These are phyloP conservation scores for Coffea eugenioides DNA, from an alignment of 257 asterid genomes.

Conservation along the genomic window DNA sequence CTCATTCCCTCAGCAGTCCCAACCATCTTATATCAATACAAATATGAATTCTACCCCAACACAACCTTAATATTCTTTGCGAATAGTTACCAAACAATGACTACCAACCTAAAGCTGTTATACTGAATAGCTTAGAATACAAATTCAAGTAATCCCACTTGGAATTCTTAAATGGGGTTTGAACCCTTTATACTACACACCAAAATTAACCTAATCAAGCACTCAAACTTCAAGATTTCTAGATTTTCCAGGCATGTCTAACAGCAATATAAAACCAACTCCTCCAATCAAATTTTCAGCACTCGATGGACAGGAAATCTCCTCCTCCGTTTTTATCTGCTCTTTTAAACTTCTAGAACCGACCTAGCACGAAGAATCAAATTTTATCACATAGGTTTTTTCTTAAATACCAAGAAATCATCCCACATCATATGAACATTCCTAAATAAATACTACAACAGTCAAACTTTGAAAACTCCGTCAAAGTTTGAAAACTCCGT, in stretches of 20 bases:
- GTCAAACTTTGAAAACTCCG: slow-evolving; percentile 34
- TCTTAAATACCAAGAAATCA: slow-evolving; percentile 14
- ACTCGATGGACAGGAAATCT: neutral
- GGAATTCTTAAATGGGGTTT: slow-evolving; percentile 17
- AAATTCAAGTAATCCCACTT: slow-evolving; percentile 9
- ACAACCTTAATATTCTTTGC: neutral
- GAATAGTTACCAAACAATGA: slow-evolving; percentile 11
- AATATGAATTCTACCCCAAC: slow-evolving; percentile 9
- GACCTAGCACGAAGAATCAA: slow-evolving; percentile 6
- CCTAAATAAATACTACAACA: slow-evolving; percentile 11
- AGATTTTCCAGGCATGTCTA: slow-evolving; percentile 17
- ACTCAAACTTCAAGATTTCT: slow-evolving; percentile 20
- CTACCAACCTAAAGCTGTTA: neutral
- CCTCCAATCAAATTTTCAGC: neutral
- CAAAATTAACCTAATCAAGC: slow-evolving; percentile 26
- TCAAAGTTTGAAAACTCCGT: slow-evolving; percentile 36
- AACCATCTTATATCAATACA: slow-evolving; percentile 40
- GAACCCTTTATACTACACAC: slow-evolving; percentile 12
- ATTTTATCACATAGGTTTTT: slow-evolving; percentile 23
- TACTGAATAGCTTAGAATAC: neutral
- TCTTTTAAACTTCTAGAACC: slow-evolving; percentile 23
- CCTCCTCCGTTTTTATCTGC: neutral
- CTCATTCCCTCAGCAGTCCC: slow-evolving; percentile 37
- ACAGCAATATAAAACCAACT: slow-evolving; percentile 24
- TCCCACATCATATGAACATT: slow-evolving; percentile 23